A percentile compares a stretch with the other conserved stretches of the same genome.
These are phyloP conservation scores for Jatropha curcas DNA, from an alignment of 345 rosid genomes.

Conservation along the genomic window DNA sequence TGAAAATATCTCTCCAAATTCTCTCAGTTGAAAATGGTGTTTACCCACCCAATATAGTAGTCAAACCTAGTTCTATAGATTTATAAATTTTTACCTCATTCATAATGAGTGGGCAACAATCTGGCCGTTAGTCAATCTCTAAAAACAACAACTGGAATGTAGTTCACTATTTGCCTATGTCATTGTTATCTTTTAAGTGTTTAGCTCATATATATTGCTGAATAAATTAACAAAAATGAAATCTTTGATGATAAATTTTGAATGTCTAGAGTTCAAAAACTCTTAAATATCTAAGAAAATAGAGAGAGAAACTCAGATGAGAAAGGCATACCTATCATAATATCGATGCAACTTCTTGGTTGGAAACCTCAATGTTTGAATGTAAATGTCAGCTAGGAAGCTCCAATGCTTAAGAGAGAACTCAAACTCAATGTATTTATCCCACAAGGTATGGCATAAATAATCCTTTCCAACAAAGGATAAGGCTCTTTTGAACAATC, in stretches of 20 bases:
- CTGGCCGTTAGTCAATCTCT: neutral
- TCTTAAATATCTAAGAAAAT: neutral
- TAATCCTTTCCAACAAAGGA: conserved; percentile 89
- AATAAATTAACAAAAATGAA: neutral
- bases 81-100: neutral
- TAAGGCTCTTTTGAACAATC: conserved; percentile 72
- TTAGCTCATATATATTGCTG: neutral
- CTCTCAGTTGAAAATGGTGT: neutral
- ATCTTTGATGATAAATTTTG: neutral
- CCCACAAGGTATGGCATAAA: conserved; percentile 71
- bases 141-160: neutral
- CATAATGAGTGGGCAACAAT: too few relatives aligned
- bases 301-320: neutral
- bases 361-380: conserved; percentile 70
- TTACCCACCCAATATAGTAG: neutral
- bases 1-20: neutral
- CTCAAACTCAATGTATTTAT: conserved; percentile 70
- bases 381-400: conserved; percentile 60
- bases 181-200: neutral
- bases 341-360: conserved; percentile 66
- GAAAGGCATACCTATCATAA: conserved; percentile 58
- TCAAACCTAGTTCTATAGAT: neutral
- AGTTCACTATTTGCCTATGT: neutral
- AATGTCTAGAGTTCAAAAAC: neutral
- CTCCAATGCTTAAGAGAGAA: conserved; percentile 63